These are phyloP conservation scores for Oidium heveae DNA, from an alignment of 2,329 filamentous ascomycete genomes.

Conservation along the genomic window DNA sequence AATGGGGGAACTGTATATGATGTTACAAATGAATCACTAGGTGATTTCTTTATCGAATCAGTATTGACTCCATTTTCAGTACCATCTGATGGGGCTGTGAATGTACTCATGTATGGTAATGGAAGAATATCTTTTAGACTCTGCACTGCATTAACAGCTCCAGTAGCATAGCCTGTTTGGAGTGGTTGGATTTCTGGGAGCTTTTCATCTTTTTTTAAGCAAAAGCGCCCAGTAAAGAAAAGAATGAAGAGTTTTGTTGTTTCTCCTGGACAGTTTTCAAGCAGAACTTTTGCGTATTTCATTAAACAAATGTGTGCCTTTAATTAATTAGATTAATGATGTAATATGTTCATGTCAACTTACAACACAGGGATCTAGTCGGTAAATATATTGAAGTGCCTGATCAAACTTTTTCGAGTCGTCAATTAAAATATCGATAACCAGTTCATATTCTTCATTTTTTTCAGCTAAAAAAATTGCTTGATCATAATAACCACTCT, in stretches of 20 bases:
- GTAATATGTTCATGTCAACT: slow-evolving; percentile 13
- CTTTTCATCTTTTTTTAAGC: slow-evolving; percentile 36
- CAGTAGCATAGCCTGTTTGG: slow-evolving; percentile 13
- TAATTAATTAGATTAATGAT: slow-evolving; percentile 3
- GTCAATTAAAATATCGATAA: slow-evolving; percentile 88
- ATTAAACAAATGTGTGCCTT: slow-evolving; percentile 72
- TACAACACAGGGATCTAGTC: slow-evolving; percentile 53
- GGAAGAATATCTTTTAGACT: slow-evolving; percentile 67
- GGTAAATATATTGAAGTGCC: slow-evolving; percentile 77
- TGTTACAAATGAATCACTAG: slow-evolving; percentile 10
- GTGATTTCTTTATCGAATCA: slow-evolving; percentile 24
- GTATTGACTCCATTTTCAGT: slow-evolving; percentile 26
- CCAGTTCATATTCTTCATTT: slow-evolving; percentile 77
- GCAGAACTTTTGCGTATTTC: slow-evolving; percentile 79
- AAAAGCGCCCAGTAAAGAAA: slow-evolving; percentile 76
- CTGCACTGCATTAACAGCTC: slow-evolving; percentile 54
- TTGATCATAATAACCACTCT: slow-evolving; percentile 91
- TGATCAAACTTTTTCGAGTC: slow-evolving; percentile 79
- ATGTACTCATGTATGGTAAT: slow-evolving; percentile 51
- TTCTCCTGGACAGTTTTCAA: slow-evolving; percentile 62
- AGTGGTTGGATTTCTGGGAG: slow-evolving; percentile 4
- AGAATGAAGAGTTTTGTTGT: slow-evolving; percentile 78
- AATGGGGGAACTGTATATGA: slow-evolving; percentile 63
- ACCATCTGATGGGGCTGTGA: slow-evolving; percentile 25
- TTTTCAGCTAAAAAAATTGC: slow-evolving; percentile 87